These are phyloP conservation scores for Phytophthora colocasiae DNA, from an alignment of 352 stramenopile species.

Conservation along the genomic window DNA sequence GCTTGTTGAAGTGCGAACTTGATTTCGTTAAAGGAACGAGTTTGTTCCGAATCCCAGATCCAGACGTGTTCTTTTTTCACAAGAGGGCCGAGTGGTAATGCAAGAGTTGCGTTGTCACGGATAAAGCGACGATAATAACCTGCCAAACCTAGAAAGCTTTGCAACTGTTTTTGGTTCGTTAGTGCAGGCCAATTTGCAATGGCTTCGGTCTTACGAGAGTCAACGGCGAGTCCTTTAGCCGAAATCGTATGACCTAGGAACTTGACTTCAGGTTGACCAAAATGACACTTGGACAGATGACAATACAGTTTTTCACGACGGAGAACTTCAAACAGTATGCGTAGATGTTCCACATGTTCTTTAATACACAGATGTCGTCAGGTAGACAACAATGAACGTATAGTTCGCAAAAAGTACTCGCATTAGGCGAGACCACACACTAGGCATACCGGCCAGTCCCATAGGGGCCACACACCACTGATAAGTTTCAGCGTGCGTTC, in stretches of 20 bases:
- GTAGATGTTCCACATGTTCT: constrained; percentile 31
- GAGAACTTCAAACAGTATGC: constrained; percentile 30
- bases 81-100: constrained; percentile 31
- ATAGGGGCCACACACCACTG: constrained; percentile 56
- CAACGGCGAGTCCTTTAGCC: constrained; percentile 23
- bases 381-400: constrained; percentile 46
- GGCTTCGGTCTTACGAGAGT: constrained; percentile 29
- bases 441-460: constrained; percentile 46
- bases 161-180: constrained; percentile 16
- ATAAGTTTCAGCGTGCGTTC: constrained; percentile 42
- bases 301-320: constrained; percentile 28
- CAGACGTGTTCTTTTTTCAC: constrained; percentile 25
- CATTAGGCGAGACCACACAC: constrained; percentile 51
- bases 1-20: constrained; percentile 31
- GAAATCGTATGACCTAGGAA: constrained; percentile 30
- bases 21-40: constrained; percentile 16
- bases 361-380: constrained; percentile 48
- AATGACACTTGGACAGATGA: constrained; percentile 30
- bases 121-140: constrained; percentile 46
- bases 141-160: constrained; percentile 35
- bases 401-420: constrained; percentile 36
- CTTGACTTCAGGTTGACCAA: constrained; percentile 16
- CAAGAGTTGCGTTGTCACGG: constrained; percentile 23
- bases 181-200: constrained; percentile 23
- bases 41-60: constrained; percentile 20